Base-by-base conservation (phyloP, 495 filamentous ascomycete species). In the Aspergillus sclerotioniger region DNA sequence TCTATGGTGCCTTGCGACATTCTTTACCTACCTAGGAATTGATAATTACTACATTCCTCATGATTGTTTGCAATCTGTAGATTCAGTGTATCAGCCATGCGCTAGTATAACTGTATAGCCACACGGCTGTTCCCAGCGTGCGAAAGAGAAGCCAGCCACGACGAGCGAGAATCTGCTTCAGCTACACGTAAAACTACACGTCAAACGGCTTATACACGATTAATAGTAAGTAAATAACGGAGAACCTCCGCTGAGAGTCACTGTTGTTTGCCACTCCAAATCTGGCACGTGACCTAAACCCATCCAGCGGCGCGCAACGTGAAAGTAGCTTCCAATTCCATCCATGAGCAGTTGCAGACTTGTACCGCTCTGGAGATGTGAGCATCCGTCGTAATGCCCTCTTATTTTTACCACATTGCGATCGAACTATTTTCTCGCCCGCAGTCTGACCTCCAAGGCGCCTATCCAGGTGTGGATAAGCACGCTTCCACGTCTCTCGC, bases 331-430 rank as follows among this genome's bases (percentile, higher is more conserved):
- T 37, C 33, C 33, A 9, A 35, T 10, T 13, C 35, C 35, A 39
- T 41, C 37, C 37, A 37, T 37, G 13, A 15, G 37, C n/a, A 15
- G 37, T 41, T n/a, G 10, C 37, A 1, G 37, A 41, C 37, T 3
- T 2, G 37, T 6, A 13, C n/a, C 37, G 37, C 37, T 6, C 37
- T n/a, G 37, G 47, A 32, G 13, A 69, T 67, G 63, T 72, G 72
- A 75, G 58, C 52, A 66, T 69, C 61, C 58, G 62, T 62, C 73
- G 71, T 67, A 55, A 86, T 90, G 91, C 89, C 90, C 76, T 85
- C 88, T 33, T 96, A 94, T 74, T 92, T 91, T 73, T 98, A 92
- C 65, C 93, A 98, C 66, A 70, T 98, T 29, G 86, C 86, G 63
- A 83, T 98, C 66, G 93, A 98, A 80, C 79, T 97, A 13, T 65